phyloP scores from a whole-genome alignment of 2,329 filamentous ascomycete genomes.

The Rosellinia necatrix region DNA sequence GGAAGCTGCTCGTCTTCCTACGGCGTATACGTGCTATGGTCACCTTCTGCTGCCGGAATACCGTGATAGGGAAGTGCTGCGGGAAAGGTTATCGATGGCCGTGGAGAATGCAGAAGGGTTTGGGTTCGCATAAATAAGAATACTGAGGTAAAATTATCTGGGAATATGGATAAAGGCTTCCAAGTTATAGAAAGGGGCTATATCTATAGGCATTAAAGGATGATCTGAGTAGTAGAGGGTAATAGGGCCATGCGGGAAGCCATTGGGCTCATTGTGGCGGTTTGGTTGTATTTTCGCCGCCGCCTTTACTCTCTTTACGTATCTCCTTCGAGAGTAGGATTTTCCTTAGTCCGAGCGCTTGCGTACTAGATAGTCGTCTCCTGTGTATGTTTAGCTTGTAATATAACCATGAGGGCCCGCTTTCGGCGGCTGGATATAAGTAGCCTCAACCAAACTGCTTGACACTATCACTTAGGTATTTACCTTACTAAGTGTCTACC shows the following conservation, averaged over 20 bases:
- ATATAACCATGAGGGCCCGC: neutral
- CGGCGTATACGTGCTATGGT: slow-evolving; percentile 91
- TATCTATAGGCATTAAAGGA: neutral
- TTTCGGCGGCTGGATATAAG: too few relatives aligned
- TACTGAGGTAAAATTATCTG: neutral
- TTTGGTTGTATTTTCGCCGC: neutral
- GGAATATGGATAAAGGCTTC: neutral
- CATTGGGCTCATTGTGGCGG: neutral
- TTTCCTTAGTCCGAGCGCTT: neutral
- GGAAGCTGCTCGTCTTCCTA: slow-evolving; percentile 68
- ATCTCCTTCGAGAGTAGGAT: neutral
- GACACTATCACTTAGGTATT: too few relatives aligned
- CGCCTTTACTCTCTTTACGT: neutral
- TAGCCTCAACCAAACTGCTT: too few relatives aligned
- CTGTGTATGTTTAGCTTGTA: slow-evolving; percentile 12
- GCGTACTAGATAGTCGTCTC: neutral
- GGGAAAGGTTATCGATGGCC: slow-evolving; percentile 79
- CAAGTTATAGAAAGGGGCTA: slow-evolving; percentile 9
- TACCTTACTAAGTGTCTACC: too few relatives aligned
- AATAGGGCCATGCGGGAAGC: neutral
- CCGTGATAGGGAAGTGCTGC: slow-evolving; percentile 68
- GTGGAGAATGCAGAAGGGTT: slow-evolving; percentile 89
- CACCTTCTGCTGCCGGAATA: slow-evolving; percentile 87
- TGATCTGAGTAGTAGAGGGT: neutral
- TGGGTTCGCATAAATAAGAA: slow-evolving; percentile 67